Evolutionary conservation across 2,329 filamentous ascomycete species (phyloP), one percentile per base, ranked within the genome.

Genomic region (Paecilomyces formosus): DNA sequence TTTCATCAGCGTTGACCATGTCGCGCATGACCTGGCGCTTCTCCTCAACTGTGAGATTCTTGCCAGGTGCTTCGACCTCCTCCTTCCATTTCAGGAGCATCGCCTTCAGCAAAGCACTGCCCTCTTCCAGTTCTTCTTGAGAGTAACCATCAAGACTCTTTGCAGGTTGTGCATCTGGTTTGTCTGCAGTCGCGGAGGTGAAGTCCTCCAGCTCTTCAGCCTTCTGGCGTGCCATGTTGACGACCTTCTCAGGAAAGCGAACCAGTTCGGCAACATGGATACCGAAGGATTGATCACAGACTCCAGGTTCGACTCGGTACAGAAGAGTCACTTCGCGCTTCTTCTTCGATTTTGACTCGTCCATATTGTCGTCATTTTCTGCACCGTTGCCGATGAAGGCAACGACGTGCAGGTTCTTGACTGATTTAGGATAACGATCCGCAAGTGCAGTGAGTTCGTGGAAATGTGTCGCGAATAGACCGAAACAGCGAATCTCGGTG

Each of bases 181-280:
- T 67, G 1, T 76, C 67, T 0, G 67, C 56, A 53, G 66, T 63
- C 0, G 70, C 69, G 11, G 74, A 69, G 0, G 74, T 75, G 56
- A 99, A 99, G 72, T 99, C 94, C 73, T 99, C 94, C 35, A 99
- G 82, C 80, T 99, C 95, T 73, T 97, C 94, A 0, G 94, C 94
- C 79, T 99, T 99, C 66, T 94, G 85, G 78, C 96, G 96, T n/a
- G 94, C 94, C 95, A 99, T 99, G 63, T 92, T 91, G 61, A 99
- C 89, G 15, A 99, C 95, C 78, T 99, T 99, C 66, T 91, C 88
- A 0, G 94, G 94, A 78, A 99, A 99, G 52, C 92, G 86, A 21
- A 99, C 94, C 5, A 99, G 83, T 77, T 99, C 94, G 0, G 94
- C 94, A 13, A 99, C 95, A 75, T 99, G 94, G 66, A 99, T 99